Conservation (phyloP, 345 rosid species). For the Euclidium syriacum region DNA sequence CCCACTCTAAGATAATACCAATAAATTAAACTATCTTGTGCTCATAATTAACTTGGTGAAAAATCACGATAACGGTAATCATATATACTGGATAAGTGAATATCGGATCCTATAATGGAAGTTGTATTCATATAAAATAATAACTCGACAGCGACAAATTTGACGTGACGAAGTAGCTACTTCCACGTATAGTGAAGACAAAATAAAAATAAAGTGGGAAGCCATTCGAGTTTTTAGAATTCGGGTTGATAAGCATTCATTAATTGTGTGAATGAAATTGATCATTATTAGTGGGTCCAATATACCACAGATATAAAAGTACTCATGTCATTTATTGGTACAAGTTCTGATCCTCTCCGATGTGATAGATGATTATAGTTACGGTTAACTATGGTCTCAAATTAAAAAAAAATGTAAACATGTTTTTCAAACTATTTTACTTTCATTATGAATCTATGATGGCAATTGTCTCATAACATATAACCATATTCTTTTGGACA, state of each 20-base stretch:
- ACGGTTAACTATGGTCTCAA: too few relatives aligned
- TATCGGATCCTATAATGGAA: neutral
- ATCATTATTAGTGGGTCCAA: slow-evolving; percentile 12
- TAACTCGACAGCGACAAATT: slow-evolving; percentile 9
- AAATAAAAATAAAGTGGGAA: neutral
- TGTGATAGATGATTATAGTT: neutral
- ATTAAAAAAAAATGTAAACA: too few relatives aligned
- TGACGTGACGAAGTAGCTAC: neutral
- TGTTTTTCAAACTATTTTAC: too few relatives aligned
- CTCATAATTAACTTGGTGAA: too few relatives aligned
- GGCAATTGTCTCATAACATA: too few relatives aligned
- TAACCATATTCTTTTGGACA: too few relatives aligned
- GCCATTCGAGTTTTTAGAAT: neutral
- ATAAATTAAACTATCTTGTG: too few relatives aligned
- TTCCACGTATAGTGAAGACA: slow-evolving; percentile 15
- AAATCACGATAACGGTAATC: too few relatives aligned
- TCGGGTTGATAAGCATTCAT: neutral
- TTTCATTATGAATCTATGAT: too few relatives aligned
- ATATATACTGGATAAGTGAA: neutral
- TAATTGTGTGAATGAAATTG: neutral
- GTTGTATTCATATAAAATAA: neutral
- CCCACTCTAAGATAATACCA: too few relatives aligned
- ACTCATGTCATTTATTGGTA: neutral
- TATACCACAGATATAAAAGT: neutral
- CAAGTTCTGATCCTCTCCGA: neutral